A percentile compares a stretch with the other conserved stretches of the same genome.
Conservation (phyloP, 2,329 filamentous ascomycete species). For the Diaporthe ilicicola region DNA sequence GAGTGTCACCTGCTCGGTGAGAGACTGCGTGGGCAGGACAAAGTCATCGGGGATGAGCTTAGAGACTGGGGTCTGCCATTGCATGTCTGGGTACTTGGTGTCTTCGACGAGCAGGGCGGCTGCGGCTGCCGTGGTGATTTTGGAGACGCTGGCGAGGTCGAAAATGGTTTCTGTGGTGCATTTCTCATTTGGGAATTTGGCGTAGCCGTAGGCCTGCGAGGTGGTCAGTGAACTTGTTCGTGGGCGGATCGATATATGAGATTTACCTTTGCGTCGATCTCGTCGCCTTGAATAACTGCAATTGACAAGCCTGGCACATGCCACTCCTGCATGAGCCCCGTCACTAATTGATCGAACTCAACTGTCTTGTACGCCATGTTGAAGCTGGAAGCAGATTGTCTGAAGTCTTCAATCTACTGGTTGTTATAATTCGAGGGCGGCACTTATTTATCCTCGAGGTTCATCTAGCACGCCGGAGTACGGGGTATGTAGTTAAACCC, state of each 20-base stretch:
- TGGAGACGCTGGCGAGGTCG: conserved; percentile 6
- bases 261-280: conserved; percentile 1
- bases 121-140: conserved; percentile 3
- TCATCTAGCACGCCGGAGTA: background rate
- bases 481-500: background rate
- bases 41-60: conserved; percentile 1
- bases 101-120: conserved; percentile 8
- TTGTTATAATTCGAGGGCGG: background rate
- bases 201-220: background rate
- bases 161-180: conserved; percentile 10
- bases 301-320: conserved; percentile 7
- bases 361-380: conserved; percentile 4
- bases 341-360: conserved; percentile 2
- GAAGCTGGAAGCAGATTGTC: background rate
- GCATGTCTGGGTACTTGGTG: background rate
- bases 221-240: background rate
- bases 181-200: background rate
- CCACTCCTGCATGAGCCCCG: conserved; percentile 5
- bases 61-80: background rate
- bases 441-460: background rate
- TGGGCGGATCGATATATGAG: too few relatives aligned
- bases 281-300: background rate
- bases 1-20: background rate
- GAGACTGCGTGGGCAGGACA: background rate
- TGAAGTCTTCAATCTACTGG: background rate